Percentiles rank a stretch among this genome's conserved stretches.
These are phyloP conservation scores for Ceratobasidium sp. DNA, from an alignment of 1,284 basidiomycete genomes.

Conservation along the genomic window DNA sequence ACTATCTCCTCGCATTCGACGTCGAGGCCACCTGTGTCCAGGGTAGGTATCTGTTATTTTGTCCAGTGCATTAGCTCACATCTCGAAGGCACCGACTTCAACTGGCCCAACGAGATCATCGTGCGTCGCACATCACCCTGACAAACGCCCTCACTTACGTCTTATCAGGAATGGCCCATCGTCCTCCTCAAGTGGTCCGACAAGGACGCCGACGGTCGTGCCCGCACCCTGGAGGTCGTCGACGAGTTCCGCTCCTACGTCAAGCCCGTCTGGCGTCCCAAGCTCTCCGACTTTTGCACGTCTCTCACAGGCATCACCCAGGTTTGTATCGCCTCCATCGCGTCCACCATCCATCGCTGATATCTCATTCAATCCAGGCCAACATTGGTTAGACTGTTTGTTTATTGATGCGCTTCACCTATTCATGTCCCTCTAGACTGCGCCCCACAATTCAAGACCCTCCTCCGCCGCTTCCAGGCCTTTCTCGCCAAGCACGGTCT, in stretches of 20 bases:
- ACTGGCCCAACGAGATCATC: slow-evolving; percentile 93
- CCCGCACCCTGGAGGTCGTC: slow-evolving; percentile 70
- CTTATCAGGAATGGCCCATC: slow-evolving; percentile 83
- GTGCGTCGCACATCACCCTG: slow-evolving; percentile 61
- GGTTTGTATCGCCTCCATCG: slow-evolving; percentile 60
- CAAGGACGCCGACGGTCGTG: slow-evolving; percentile 62
- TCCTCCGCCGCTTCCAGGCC: slow-evolving; percentile 30
- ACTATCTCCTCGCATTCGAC: slow-evolving; percentile 76
- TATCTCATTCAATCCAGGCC: slow-evolving; percentile 61
- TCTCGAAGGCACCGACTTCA: slow-evolving; percentile 62
- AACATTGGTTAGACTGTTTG: slow-evolving; percentile 83
- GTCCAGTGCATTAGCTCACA: slow-evolving; percentile 10
- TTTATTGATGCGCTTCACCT: slow-evolving; percentile 69
- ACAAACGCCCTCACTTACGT: slow-evolving; percentile 41
- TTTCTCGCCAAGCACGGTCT: slow-evolving; percentile 59
- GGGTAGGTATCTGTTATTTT: slow-evolving; percentile 53
- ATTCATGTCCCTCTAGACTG: background rate
- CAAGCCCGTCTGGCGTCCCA: slow-evolving; percentile 85
- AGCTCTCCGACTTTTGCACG: slow-evolving; percentile 84
- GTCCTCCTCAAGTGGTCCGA: slow-evolving; percentile 86
- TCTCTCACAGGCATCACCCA: slow-evolving; percentile 92
- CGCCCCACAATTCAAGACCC: slow-evolving; percentile 29
- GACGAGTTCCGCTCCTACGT: slow-evolving; percentile 91
- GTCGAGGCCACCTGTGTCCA: slow-evolving; percentile 90
- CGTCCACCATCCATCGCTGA: background rate